Percentiles rank a stretch among this genome's conserved stretches.
Evolutionary conservation across 495 filamentous ascomycete species (phyloP).

Genomic region (Gamarada debralockiae): DNA sequence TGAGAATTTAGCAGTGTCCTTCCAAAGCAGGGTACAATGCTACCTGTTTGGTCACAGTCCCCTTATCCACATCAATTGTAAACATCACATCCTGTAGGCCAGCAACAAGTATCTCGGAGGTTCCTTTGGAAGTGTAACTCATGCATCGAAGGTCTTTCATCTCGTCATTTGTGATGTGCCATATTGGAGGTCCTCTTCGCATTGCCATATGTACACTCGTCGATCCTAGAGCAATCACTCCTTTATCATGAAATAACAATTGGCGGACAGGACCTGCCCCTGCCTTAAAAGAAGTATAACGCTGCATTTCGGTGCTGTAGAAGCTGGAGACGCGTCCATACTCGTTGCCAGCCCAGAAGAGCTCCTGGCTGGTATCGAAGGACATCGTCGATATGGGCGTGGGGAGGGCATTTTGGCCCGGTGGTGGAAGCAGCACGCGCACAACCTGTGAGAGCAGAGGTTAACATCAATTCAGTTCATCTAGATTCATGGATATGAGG

Average conservation of each 20-base stretch:
- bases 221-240: conserved; percentile 73
- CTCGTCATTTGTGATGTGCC: conserved; percentile 69
- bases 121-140: conserved; percentile 85
- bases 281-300: conserved; percentile 63
- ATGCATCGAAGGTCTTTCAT: conserved; percentile 88
- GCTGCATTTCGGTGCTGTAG: conserved; percentile 73
- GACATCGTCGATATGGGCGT: conserved; percentile 69
- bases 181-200: conserved; percentile 74
- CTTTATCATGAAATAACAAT: conserved; percentile 80
- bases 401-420: conserved; percentile 55
- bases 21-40: conserved; percentile 5
- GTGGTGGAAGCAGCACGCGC: conserved; percentile 65
- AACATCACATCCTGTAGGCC: conserved; percentile 87
- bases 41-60: conserved; percentile 68
- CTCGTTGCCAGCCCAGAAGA: conserved; percentile 89
- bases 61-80: conserved; percentile 83
- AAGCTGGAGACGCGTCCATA: conserved; percentile 79
- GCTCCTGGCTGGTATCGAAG: conserved; percentile 84
- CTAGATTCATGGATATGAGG: background rate
- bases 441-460: conserved; percentile 49
- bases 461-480: conserved; percentile 5
- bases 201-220: conserved; percentile 81
- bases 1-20: conserved; percentile 27
- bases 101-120: conserved; percentile 77
- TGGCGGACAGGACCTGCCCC: conserved; percentile 72